Percentiles rank a stretch among this genome's conserved stretches.
These are phyloP conservation scores for Cladosporium sp. DNA, from an alignment of 2,329 filamentous ascomycete species.

Conservation along the genomic window DNA sequence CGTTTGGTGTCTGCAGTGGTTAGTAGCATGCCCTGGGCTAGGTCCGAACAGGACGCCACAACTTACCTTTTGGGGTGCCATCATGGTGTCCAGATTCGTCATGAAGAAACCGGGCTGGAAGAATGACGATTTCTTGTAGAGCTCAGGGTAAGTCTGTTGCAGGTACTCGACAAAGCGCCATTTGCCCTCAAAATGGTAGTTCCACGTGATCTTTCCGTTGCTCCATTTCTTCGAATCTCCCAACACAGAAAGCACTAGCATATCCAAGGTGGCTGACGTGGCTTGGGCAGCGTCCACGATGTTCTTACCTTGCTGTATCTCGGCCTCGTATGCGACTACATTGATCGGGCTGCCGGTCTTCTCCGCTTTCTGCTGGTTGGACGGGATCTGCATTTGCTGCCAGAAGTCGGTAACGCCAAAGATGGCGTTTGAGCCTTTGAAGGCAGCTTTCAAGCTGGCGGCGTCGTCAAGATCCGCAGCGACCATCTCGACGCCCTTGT, in stretches of 20 bases:
- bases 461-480: slow-evolving; percentile 50
- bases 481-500: slow-evolving; percentile 49
- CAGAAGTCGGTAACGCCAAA: slow-evolving; percentile 53
- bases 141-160: slow-evolving; percentile 25
- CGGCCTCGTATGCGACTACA: slow-evolving; percentile 32
- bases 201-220: slow-evolving; percentile 26
- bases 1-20: neutral
- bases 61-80: neutral
- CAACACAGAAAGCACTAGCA: slow-evolving; percentile 37
- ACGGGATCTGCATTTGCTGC: slow-evolving; percentile 35
- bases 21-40: neutral
- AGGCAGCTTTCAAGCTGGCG: slow-evolving; percentile 40
- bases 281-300: slow-evolving; percentile 30
- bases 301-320: slow-evolving; percentile 30
- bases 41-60: neutral
- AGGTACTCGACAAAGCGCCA: slow-evolving; percentile 33
- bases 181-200: slow-evolving; percentile 37
- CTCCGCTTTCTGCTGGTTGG: neutral
- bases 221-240: slow-evolving; percentile 25
- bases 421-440: slow-evolving; percentile 45
- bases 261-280: slow-evolving; percentile 29
- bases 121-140: slow-evolving; percentile 19
- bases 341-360: slow-evolving; percentile 16
- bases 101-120: slow-evolving; percentile 25
- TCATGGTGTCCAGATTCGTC: slow-evolving; percentile 7